Percentiles rank a stretch among this genome's conserved stretches.
These are phyloP conservation scores for Camelina sativa DNA, from an alignment of 345 rosid genomes.

Conservation along the genomic window DNA sequence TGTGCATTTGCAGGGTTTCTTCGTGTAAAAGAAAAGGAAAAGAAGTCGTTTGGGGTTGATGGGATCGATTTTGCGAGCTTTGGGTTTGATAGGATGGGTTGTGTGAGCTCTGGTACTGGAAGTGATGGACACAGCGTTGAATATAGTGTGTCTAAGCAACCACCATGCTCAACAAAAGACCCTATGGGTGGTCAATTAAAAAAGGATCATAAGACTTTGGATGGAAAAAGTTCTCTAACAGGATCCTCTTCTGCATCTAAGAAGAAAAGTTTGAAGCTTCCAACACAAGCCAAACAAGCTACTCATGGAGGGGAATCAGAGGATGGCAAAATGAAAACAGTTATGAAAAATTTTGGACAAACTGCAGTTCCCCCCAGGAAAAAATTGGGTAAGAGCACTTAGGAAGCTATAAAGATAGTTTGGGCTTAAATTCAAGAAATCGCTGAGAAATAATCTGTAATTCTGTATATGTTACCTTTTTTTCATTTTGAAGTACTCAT, in stretches of 20 bases:
- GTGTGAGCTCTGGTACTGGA: constrained; percentile 11
- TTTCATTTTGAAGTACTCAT: not conserved
- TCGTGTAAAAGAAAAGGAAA: constrained; percentile 22
- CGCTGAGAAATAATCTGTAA: not conserved
- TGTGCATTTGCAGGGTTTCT: constrained; percentile 33
- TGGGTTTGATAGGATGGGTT: constrained; percentile 21
- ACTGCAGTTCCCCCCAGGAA: constrained; percentile 7
- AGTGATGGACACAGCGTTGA: constrained; percentile 4
- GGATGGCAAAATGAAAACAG: constrained; percentile 39
- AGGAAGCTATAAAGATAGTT: constrained; percentile 18
- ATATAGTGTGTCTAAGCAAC: constrained; percentile 3
- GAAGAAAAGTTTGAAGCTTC: constrained; percentile 35
- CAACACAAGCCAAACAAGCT: constrained; percentile 40
- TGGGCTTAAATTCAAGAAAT: constrained; percentile 6
- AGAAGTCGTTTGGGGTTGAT: not conserved
- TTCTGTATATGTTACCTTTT: not conserved
- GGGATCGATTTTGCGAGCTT: constrained; percentile 23
- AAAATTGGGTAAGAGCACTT: constrained; percentile 20
- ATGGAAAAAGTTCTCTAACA: constrained; percentile 21
- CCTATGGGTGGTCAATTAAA: constrained; percentile 5
- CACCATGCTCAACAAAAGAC: not conserved
- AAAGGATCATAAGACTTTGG: constrained; percentile 14
- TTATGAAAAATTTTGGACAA: constrained; percentile 11
- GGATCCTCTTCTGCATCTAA: constrained; percentile 43
- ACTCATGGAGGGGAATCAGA: constrained; percentile 37